phyloP scores from a whole-genome alignment of 23 red algal genomes.

The Gracilariopsis chorda region DNA sequence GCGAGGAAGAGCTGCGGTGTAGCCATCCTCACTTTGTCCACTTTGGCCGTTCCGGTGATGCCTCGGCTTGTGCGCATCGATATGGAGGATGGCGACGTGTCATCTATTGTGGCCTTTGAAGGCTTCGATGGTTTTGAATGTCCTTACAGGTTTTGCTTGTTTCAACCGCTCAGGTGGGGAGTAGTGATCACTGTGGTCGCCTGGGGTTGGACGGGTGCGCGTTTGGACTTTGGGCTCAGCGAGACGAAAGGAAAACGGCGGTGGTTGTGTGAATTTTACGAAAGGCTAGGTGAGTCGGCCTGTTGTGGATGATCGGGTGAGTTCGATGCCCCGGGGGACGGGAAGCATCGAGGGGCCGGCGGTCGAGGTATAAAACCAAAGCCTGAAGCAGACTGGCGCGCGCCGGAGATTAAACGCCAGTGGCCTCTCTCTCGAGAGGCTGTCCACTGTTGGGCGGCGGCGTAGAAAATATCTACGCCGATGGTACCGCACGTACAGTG shows the following conservation, averaged over 20 bases:
- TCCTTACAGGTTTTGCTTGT: constrained; percentile 7
- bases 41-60: not conserved
- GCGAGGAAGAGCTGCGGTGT: not conserved
- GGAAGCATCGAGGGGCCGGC: not conserved
- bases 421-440: too few species aligned
- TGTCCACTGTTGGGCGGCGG: too few species aligned
- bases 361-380: not conserved
- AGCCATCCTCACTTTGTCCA: not conserved
- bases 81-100: too few species aligned
- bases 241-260: constrained; percentile 6
- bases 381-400: not conserved
- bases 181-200: not conserved
- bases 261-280: not conserved
- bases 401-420: too few species aligned
- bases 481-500: too few species aligned
- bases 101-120: not conserved
- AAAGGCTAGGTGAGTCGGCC: constrained; percentile 21
- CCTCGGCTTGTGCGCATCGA: too few species aligned
- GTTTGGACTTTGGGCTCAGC: not conserved
- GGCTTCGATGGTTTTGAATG: not conserved
- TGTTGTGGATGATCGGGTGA: not conserved
- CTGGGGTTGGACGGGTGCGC: not conserved
- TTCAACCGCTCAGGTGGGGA: not conserved
- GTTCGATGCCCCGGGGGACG: not conserved
- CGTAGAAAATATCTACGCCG: too few species aligned